These are phyloP conservation scores for Venturia carpophila DNA, from an alignment of 2,329 filamentous ascomycete species.

Conservation along the genomic window DNA sequence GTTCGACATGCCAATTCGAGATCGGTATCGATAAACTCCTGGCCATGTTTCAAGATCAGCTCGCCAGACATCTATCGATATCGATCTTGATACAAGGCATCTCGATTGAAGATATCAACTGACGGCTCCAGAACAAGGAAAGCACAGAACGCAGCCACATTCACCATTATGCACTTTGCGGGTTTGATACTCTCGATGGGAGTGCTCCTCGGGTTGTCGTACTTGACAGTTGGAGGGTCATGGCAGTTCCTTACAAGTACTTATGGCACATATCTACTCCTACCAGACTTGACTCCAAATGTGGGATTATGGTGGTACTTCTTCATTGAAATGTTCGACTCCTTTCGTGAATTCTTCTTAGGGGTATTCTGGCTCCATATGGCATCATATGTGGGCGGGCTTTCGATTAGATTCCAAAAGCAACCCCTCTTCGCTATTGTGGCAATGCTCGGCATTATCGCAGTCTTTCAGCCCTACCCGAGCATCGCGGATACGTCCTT, in stretches of 20 bases:
- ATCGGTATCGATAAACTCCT: constrained; percentile 18
- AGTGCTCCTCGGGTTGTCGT: constrained; percentile 63
- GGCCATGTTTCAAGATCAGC: neutral
- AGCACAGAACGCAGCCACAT: constrained; percentile 34
- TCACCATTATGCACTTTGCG: constrained; percentile 47
- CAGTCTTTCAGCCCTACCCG: constrained; percentile 95
- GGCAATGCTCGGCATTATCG: constrained; percentile 79
- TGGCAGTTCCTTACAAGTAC: constrained; percentile 85
- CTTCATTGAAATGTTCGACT: constrained; percentile 99
- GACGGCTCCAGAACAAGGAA: constrained; percentile 24
- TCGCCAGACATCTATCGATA: no score
- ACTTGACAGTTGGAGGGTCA: constrained; percentile 64
- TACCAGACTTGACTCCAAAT: constrained; percentile 90
- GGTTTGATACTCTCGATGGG: constrained; percentile 50
- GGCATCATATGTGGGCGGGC: constrained; percentile 76
- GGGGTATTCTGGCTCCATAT: constrained; percentile 98
- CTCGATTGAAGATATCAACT: neutral
- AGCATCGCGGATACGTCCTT: constrained; percentile 83
- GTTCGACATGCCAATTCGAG: constrained; percentile 9
- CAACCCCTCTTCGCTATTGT: constrained; percentile 83
- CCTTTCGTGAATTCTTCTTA: constrained; percentile 93
- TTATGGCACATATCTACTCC: constrained; percentile 83
- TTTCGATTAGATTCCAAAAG: constrained; percentile 71
- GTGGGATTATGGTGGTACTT: constrained; percentile 99
- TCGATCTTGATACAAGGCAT: no score